Evolutionary conservation across 2,329 filamentous ascomycete genomes (phyloP), one percentile per base, ranked within the genome.

Genomic region (Xylaria sp.): DNA sequence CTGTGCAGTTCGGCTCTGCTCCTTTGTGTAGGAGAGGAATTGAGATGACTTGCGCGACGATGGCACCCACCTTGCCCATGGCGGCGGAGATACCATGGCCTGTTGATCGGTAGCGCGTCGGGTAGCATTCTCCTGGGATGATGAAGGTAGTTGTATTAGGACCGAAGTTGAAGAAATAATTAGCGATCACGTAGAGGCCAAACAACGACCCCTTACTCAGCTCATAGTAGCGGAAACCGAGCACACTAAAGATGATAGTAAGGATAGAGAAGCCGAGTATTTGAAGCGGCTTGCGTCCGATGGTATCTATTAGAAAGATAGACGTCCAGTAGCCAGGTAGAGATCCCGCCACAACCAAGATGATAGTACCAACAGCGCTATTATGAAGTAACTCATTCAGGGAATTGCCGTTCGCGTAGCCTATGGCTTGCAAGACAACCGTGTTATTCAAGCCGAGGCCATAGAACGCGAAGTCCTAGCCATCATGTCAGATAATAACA

Each of bases 321-420:
- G 91, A 92, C 10, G 91, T 86, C 91, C 91, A 94, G 82, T 94
- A 95, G 13, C 93, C 93, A 0, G 92, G 92, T 4, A 95, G 88
- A 15, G 92, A 90, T 46, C 92, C 92, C 6, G 92, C 92, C 74
- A 91, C 92, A 68, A 92, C 87, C 37, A 95, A 81, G 69, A 95
- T 93, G 65, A 95, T 86, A 78, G 93, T 93, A 7, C 92, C 93
- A 1, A 93, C 86, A 9, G 92, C 91, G 65, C 89, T 90, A 78
- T 92, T 92, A 78, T 89, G 88, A 69, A 95, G 86, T 67, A 87
- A 87, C 15, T 90, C 77, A 79, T 94, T 94, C 23, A 94, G 84
- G 23, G 87, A 89, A 41, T 80, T 75, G 10, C 90, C 90, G 39
- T 83, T 82, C 20, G 87, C 87, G 78, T 92, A 95, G 37, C 92